Evolutionary conservation across 2,329 filamentous ascomycete genomes (phyloP), one percentile per base, ranked within the genome.

Genomic region (Colletotrichum chlorophyti): DNA sequence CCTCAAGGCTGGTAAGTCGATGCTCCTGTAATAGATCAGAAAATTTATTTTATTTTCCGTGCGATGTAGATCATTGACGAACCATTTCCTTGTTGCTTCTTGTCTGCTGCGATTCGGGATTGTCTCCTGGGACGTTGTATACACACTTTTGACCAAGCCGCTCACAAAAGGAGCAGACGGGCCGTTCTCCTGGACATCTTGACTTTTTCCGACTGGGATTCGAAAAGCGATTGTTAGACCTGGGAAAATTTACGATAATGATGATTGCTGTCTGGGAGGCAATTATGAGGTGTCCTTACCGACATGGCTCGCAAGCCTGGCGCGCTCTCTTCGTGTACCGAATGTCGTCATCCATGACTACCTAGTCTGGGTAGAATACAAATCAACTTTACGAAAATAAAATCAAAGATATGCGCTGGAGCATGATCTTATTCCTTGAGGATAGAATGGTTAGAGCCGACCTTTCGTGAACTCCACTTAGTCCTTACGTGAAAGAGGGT

Each of bases 251-350:
- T n/a, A n/a, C n/a, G n/a, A n/a, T n/a, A n/a, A n/a, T n/a, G n/a
- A n/a, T n/a, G n/a, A 10, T 17, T 12, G 19, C 12, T 38, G 5
- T 27, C 19, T 11, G 3, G n/a, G 17, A 7, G 17, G 10, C 5
- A 4, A 21, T 43, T n/a, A 12, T 1, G 5, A 7, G 4, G 11
- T 3, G 15, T 17, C 7, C 41, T 3, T 35, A 47, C 54, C 54
- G 48, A 24, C 54, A 53, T 6, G 54, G 48, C 23, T 58, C 48
- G 14, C 54, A 58, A 23, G 48, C 48, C 21, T 58, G 54, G 6
- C 54, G 54, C 2, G 54, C 54, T 17, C 54, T 31, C 35, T 58
- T 58, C 11, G 54, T 41, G 17, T 58, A 58, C 11, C 54, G 41
- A n/a, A 41, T n/a, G n/a, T n/a, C 48, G 17, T 58, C 54, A 26